Conservation (phyloP, 192 early-diverging fungal genomes). For the Spizellomyces punctatus region DNA sequence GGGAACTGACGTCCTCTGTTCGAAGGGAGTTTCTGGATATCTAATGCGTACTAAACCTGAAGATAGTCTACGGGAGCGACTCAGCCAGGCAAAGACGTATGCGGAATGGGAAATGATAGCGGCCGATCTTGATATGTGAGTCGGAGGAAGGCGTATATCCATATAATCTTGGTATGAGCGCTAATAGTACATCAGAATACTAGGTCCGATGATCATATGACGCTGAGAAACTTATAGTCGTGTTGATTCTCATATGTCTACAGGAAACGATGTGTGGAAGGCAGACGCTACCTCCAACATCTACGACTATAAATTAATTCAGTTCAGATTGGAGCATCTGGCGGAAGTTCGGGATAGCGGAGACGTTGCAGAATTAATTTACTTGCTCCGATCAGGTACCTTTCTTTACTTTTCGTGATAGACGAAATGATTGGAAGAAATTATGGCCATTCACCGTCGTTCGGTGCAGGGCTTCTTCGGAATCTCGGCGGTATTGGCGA, state of each 20-base stretch:
- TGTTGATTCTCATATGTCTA: neutral
- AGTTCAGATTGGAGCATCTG: conserved; percentile 52
- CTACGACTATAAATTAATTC: conserved; percentile 71
- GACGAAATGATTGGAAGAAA: neutral
- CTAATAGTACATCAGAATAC: no score
- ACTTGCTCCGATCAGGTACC: conserved; percentile 59
- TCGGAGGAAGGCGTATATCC: neutral
- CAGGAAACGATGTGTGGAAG: conserved; percentile 59
- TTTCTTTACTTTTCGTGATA: neutral
- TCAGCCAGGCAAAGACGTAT: conserved; percentile 50
- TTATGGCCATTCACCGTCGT: neutral
- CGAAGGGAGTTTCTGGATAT: no score
- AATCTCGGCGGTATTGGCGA: conserved; percentile 77
- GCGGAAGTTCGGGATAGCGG: conserved; percentile 46
- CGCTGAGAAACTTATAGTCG: no score
- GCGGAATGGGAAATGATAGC: conserved; percentile 56
- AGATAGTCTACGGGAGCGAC: conserved; percentile 44
- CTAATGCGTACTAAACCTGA: conserved; percentile 32
- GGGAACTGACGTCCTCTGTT: no score
- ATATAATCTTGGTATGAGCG: neutral
- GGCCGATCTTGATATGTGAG: conserved; percentile 47
- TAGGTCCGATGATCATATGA: no score
- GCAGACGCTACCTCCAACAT: conserved; percentile 51
- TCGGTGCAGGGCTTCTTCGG: conserved; percentile 57
- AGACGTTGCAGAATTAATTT: conserved; percentile 57